Conservation (phyloP, 768 basidiomycete genomes). For the Chalciporus piperatus region DNA sequence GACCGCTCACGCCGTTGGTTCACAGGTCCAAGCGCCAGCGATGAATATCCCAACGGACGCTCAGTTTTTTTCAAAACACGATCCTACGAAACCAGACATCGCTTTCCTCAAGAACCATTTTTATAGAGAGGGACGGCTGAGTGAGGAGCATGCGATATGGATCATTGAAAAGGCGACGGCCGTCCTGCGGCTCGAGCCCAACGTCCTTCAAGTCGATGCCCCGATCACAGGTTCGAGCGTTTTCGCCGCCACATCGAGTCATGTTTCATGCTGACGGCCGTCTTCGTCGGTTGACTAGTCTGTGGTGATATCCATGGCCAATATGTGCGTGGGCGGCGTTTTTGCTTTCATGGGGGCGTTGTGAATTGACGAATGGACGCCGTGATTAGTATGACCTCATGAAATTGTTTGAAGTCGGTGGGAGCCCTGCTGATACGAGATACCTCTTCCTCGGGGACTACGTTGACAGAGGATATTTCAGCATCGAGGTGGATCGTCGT, state of each 20-base stretch:
- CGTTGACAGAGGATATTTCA: constrained; percentile 91
- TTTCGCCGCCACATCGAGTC: background rate
- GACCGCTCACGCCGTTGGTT: background rate
- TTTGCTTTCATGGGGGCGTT: constrained; percentile 3
- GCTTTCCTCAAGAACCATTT: constrained; percentile 99
- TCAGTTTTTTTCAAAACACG: constrained; percentile 86
- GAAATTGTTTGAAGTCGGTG: constrained; percentile 94
- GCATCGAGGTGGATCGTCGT: constrained; percentile 68
- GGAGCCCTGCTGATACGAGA: constrained; percentile 89
- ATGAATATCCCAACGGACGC: constrained; percentile 88
- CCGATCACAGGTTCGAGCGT: constrained; percentile 81
- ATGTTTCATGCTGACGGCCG: constrained; percentile 1
- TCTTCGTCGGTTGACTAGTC: constrained; percentile 45
- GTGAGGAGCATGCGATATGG: constrained; percentile 92
- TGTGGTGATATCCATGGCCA: constrained; percentile 99
- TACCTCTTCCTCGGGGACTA: constrained; percentile 94
- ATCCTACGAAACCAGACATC: constrained; percentile 89
- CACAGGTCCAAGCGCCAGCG: constrained; percentile 97
- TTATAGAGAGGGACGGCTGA: constrained; percentile 91
- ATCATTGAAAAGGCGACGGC: constrained; percentile 89
- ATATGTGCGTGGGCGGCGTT: constrained; percentile 65
- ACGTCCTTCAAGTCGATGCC: constrained; percentile 91
- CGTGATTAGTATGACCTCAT: constrained; percentile 78
- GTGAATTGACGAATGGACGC: constrained; percentile 14
- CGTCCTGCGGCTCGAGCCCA: constrained; percentile 78